A percentile compares a stretch with the other conserved stretches of the same genome.
These are phyloP conservation scores for Lyophyllum atratum DNA, from an alignment of 768 basidiomycete genomes.

Conservation along the genomic window DNA sequence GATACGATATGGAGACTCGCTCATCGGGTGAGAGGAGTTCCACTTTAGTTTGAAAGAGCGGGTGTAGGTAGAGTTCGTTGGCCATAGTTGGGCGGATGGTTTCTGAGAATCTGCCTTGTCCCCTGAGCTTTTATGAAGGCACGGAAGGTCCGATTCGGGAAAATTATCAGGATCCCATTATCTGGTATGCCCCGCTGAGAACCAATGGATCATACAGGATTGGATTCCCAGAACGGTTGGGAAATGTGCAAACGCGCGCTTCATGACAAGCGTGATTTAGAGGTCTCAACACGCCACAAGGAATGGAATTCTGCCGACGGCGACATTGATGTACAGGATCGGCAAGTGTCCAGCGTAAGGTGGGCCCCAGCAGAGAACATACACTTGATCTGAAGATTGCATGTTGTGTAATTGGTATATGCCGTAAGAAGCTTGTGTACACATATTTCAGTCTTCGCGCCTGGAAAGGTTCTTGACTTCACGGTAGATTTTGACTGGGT, in stretches of 20 bases:
- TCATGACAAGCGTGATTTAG: constrained; percentile 20
- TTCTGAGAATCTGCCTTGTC: background rate
- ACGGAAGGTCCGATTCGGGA: constrained; percentile 19
- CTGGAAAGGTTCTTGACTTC: constrained; percentile 15
- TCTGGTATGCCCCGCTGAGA: constrained; percentile 17
- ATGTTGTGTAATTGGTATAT: constrained; percentile 17
- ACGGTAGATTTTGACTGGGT: constrained; percentile 11
- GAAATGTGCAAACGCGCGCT: constrained; percentile 20
- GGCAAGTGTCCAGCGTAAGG: constrained; percentile 20
- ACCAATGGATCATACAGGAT: constrained; percentile 22
- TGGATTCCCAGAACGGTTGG: constrained; percentile 20
- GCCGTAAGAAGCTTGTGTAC: constrained; percentile 21
- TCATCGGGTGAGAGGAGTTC: constrained; percentile 49
- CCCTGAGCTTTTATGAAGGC: constrained; percentile 14
- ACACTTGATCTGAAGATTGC: constrained; percentile 20
- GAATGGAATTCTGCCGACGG: constrained; percentile 27
- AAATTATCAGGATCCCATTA: constrained; percentile 15
- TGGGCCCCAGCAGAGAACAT: constrained; percentile 15
- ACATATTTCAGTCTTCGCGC: constrained; percentile 8
- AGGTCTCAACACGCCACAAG: constrained; percentile 21
- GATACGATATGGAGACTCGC: constrained; percentile 49
- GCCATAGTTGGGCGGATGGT: constrained; percentile 26
- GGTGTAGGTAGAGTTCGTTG: constrained; percentile 41
- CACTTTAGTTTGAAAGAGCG: constrained; percentile 45
- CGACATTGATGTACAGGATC: constrained; percentile 22